Conservation (phyloP, 23 red algal species). For the Cyanidiococcus yangmingshanensis region DNA sequence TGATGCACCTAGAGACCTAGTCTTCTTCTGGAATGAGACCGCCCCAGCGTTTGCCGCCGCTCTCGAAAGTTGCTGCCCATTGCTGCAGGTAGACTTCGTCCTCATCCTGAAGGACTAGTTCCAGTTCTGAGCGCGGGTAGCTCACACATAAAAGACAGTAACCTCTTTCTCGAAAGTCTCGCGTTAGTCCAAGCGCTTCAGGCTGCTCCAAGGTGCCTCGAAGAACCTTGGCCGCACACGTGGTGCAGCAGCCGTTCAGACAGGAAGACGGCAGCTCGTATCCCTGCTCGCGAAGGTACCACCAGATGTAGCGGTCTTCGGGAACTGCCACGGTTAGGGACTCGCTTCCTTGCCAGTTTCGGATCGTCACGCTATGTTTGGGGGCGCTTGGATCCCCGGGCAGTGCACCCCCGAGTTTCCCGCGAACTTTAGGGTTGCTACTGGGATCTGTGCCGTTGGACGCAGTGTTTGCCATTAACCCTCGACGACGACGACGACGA, state of each 20-base stretch:
- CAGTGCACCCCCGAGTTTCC: background rate
- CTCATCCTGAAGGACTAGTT: constrained; percentile 64
- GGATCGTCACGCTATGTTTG: constrained; percentile 65
- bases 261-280: constrained; percentile 68
- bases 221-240: constrained; percentile 70
- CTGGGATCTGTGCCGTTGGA: background rate
- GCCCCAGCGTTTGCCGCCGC: constrained; percentile 80
- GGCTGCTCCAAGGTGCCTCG: constrained; percentile 45
- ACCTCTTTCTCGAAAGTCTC: constrained; percentile 57
- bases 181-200: constrained; percentile 66
- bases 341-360: constrained; percentile 27
- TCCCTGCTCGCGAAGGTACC: constrained; percentile 63
- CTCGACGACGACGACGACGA: too few species aligned
- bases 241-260: constrained; percentile 93
- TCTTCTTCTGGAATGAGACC: constrained; percentile 78
- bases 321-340: constrained; percentile 46
- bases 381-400: constrained; percentile 16
- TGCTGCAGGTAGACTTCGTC: constrained; percentile 97
- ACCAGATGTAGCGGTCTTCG: constrained; percentile 94
- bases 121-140: constrained; percentile 65
- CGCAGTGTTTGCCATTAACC: background rate
- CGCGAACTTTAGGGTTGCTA: background rate
- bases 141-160: constrained; percentile 89
- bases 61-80: constrained; percentile 76
- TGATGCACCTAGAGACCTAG: too few species aligned